phyloP scores from a whole-genome alignment of 306 rosid genomes.

The Hippophae tibetana region DNA sequence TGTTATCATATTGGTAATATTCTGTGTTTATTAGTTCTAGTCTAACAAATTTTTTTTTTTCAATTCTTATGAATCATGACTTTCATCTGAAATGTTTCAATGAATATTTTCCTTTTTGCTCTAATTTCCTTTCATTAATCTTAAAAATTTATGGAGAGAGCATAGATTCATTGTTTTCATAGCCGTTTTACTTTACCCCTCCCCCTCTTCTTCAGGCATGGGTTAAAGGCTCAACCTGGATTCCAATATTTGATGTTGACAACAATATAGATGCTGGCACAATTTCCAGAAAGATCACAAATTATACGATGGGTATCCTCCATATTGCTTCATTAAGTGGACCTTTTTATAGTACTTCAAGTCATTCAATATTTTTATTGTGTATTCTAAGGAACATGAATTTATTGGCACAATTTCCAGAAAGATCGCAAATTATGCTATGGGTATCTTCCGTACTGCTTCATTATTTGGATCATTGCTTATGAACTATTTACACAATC shows the following conservation, averaged over 20 bases:
- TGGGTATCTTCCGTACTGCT: slow-evolving; percentile 50
- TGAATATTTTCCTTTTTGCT: background rate
- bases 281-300: slow-evolving; percentile 54
- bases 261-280: slow-evolving; percentile 45
- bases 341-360: background rate
- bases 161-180: background rate
- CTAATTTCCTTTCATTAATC: background rate
- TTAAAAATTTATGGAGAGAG: too few species aligned
- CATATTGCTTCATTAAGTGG: background rate
- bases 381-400: too few species aligned
- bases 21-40: background rate
- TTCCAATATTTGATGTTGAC: slow-evolving; percentile 75
- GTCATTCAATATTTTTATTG: too few species aligned
- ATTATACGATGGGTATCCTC: slow-evolving; percentile 69
- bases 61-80: background rate
- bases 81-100: background rate
- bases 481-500: background rate
- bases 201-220: slow-evolving; percentile 50
- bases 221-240: slow-evolving; percentile 86
- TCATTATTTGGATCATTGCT: background rate
- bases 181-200: background rate
- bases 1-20: background rate
- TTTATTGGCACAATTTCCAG: slow-evolving; percentile 42
- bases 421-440: slow-evolving; percentile 56
- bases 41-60: background rate